Evolutionary conservation across 2,329 filamentous ascomycete genomes (phyloP).

Genomic region (Zelopaecilomyces penicillatus): DNA sequence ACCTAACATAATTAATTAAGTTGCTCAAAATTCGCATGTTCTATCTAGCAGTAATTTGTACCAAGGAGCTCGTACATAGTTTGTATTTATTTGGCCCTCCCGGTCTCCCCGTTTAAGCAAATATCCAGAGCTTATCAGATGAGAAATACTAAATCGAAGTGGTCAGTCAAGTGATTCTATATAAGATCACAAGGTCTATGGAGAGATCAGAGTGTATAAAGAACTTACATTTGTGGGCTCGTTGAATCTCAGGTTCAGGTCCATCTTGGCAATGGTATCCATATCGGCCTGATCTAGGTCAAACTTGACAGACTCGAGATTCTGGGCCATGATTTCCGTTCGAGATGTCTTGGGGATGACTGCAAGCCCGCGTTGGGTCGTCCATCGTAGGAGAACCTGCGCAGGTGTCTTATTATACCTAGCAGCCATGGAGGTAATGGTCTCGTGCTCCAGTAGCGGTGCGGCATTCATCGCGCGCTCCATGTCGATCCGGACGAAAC

Average conservation of each 20-base stretch:
- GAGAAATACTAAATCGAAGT: conserved; percentile 40
- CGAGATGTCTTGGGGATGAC: conserved; percentile 73
- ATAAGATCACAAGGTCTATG: neutral
- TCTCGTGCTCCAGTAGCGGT: conserved; percentile 62
- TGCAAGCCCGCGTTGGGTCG: conserved; percentile 71
- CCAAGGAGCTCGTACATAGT: too few species aligned
- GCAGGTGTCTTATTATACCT: conserved; percentile 67
- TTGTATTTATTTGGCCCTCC: too few species aligned
- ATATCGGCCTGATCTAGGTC: conserved; percentile 59
- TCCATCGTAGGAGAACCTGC: conserved; percentile 80
- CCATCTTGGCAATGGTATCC: conserved; percentile 54
- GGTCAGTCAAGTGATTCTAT: conserved; percentile 5
- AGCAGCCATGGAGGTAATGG: conserved; percentile 55
- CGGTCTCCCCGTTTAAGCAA: conserved; percentile 32
- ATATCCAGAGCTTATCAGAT: conserved; percentile 50
- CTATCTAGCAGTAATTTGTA: too few species aligned
- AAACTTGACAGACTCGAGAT: conserved; percentile 59
- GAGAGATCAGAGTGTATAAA: neutral
- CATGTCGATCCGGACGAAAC: conserved; percentile 71
- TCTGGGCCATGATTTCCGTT: conserved; percentile 47
- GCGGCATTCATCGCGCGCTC: conserved; percentile 47
- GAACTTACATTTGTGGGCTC: conserved; percentile 60
- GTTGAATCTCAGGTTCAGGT: conserved; percentile 66
- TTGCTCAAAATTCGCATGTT: too few species aligned
- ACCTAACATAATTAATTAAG: too few species aligned